Base-by-base conservation (phyloP, 306 rosid genomes). In the Vigna reflexopilosa region DNA sequence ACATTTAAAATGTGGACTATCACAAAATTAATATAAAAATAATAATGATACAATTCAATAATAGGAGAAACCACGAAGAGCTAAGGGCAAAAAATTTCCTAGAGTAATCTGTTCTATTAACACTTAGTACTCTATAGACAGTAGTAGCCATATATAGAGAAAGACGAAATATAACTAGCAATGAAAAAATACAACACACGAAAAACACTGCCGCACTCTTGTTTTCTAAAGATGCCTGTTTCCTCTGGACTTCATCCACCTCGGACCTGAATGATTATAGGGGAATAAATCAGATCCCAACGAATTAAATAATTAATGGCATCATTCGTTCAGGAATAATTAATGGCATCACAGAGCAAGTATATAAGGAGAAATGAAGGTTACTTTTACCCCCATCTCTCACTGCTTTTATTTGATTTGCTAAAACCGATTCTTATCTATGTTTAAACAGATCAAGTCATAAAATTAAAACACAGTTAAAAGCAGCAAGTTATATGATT, bases 51-150 rank as follows among this genome's bases (percentile, higher is more conserved):
- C 94, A 91, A 83, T 90, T 86, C 61, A 84, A 65, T 19, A 95
- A 84, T 70, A 93, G 86, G 76, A 88, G 75, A 77, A 83, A 71
- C 98, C 99, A 91, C 89, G 99, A 87, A 82, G 88, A 80, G 72
- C 83, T 82, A 77, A 42, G 68, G 45, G 57, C 76, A 85, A 91
- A 90, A 90, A 92, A 92, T 82, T 91, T 88, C 91, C 92, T 32
- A 83, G 91, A 67, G 55, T 80, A 8, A 55, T 28, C 75, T 70
- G 86, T 80, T 83, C 85, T 82, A 75, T 82, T 61, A 75, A 74
- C 85, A 81, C 88, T 80, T 58, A 59, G 68, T 32, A 67, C 77
- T 78, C 72, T 83, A 83, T 19, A 86, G 79, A 88, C 83, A 80
- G 89, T 81, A 73, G 47, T 72, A 67, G 84, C 85, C 76, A 84